Conservation (phyloP, 768 basidiomycete species). For the Dioszegia aurantiaca region DNA sequence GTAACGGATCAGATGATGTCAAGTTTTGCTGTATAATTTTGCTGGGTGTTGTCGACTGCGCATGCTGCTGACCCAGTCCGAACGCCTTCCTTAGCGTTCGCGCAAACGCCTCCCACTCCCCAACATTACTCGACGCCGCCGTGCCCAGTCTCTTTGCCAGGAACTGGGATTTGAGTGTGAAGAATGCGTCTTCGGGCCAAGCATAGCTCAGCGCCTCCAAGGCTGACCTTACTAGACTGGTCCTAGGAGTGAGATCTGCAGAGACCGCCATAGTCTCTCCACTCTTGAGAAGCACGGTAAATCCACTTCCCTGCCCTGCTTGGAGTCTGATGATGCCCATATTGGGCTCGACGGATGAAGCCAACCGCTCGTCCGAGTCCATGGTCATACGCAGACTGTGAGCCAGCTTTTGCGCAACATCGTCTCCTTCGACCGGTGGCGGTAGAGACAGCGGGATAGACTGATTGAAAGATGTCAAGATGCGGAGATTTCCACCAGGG, state of each 20-base stretch:
- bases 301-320: conserved; percentile 58
- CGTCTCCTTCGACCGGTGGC: conserved; percentile 19
- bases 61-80: conserved; percentile 1
- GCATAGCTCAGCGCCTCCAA: conserved; percentile 65
- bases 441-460: conserved; percentile 42
- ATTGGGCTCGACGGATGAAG: not conserved
- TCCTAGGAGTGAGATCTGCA: conserved; percentile 61
- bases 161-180: conserved; percentile 60
- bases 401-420: conserved; percentile 29
- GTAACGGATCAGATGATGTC: conserved; percentile 20
- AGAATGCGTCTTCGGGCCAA: conserved; percentile 61
- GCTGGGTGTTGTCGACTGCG: conserved; percentile 7
- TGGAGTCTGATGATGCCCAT: conserved; percentile 57
- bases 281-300: conserved; percentile 60
- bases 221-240: conserved; percentile 61
- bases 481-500: conserved; percentile 58
- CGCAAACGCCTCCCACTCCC: conserved; percentile 20
- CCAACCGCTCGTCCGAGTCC: conserved; percentile 17
- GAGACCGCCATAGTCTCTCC: conserved; percentile 57
- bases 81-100: conserved; percentile 16
- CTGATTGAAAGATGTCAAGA: conserved; percentile 65
- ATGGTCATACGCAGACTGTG: conserved; percentile 30
- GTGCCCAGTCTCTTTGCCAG: conserved; percentile 4
- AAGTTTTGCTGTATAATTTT: not conserved
- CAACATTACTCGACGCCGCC: not conserved